Conservation (phyloP, 1,139 yeast genomes). For the Diutina pseudorugosa region DNA sequence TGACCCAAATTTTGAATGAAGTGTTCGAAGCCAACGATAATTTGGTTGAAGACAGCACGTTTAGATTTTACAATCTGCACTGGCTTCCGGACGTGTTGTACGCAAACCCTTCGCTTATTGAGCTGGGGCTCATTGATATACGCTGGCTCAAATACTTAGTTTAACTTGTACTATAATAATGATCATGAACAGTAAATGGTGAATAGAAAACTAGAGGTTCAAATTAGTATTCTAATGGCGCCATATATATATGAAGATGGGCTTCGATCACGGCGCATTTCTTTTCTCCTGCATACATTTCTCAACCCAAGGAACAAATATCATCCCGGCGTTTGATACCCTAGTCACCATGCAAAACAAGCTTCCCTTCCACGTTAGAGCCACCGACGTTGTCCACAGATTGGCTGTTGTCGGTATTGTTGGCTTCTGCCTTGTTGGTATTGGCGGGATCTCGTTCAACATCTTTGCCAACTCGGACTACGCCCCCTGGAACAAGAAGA, state of each 20-base stretch:
- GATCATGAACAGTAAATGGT: neutral
- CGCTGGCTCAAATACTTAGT: conserved; percentile 31
- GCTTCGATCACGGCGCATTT: neutral
- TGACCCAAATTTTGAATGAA: conserved; percentile 21
- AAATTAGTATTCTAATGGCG: no score
- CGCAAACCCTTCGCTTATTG: conserved; percentile 30
- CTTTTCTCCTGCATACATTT: neutral
- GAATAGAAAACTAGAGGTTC: no score
- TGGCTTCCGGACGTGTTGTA: conserved; percentile 33
- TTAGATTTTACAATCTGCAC: conserved; percentile 25
- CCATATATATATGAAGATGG: neutral
- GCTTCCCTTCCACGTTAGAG: conserved; percentile 36
- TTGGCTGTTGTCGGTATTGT: conserved; percentile 65
- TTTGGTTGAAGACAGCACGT: conserved; percentile 17
- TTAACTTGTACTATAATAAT: conserved; percentile 8
- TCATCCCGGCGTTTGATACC: neutral
- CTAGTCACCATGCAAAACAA: conserved; percentile 8
- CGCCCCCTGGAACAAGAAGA: conserved; percentile 29
- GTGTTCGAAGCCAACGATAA: conserved; percentile 17
- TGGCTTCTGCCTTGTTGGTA: conserved; percentile 40
- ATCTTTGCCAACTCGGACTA: conserved; percentile 45
- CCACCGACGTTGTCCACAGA: conserved; percentile 77
- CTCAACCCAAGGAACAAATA: neutral
- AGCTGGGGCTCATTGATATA: conserved; percentile 20
- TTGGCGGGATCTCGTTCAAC: conserved; percentile 52